A percentile compares a stretch with the other conserved stretches of the same genome.
Evolutionary conservation across 768 basidiomycete species (phyloP).

Genomic region (Phylloporus rhodoxanthus): DNA sequence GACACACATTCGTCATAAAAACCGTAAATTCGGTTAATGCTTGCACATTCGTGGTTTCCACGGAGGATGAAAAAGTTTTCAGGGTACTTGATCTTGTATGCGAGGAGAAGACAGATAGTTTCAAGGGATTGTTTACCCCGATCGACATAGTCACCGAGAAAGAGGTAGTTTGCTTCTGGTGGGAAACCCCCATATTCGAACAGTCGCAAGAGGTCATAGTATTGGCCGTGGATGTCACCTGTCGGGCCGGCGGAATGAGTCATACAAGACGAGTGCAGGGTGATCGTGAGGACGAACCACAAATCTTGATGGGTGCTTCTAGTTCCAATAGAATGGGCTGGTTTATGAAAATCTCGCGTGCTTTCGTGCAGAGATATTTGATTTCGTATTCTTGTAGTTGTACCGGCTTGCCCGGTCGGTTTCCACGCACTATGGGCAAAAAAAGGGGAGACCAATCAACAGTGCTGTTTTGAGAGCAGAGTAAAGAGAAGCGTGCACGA

Average conservation of each 20-base stretch:
- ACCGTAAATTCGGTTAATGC: constrained; percentile 99
- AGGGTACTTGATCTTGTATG: constrained; percentile 99
- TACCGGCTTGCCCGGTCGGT: constrained; percentile 97
- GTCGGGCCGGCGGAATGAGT: constrained; percentile 22
- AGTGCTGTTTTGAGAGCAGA: constrained; percentile 2
- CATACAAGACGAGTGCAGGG: constrained; percentile 10
- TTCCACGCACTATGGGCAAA: constrained; percentile 74
- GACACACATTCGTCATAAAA: constrained; percentile 98
- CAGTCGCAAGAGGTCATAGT: constrained; percentile 94
- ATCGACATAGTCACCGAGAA: constrained; percentile 99
- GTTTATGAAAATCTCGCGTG: constrained; percentile 98
- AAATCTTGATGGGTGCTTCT: constrained; percentile 99
- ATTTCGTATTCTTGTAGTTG: constrained; percentile 99
- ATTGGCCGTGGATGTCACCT: constrained; percentile 99
- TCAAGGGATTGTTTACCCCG: constrained; percentile 98
- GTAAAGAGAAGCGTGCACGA: background rate
- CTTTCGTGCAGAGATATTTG: constrained; percentile 98
- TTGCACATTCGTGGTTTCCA: constrained; percentile 98
- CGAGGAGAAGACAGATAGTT: constrained; percentile 97
- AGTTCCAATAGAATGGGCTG: constrained; percentile 97
- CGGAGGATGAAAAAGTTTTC: constrained; percentile 99
- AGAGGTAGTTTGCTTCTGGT: constrained; percentile 99
- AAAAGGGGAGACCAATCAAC: constrained; percentile 13
- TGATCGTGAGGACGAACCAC: constrained; percentile 54
- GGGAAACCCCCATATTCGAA: constrained; percentile 99